Conservation (phyloP, 345 rosid genomes). For the Populus davidiana region DNA sequence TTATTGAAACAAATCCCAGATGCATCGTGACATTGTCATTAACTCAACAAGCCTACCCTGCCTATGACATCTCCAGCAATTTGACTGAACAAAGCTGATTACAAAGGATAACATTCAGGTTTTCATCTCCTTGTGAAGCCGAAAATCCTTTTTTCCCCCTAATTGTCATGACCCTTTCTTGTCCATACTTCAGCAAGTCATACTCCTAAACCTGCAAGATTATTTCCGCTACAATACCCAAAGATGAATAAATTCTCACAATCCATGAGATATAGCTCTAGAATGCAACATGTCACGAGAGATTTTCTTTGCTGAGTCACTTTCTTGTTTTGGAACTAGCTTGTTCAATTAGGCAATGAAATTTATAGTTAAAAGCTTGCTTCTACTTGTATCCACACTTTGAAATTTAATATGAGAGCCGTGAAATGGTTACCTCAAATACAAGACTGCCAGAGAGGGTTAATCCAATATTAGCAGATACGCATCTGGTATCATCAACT, state of each 20-base stretch:
- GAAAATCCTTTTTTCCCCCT: neutral
- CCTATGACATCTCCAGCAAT: neutral
- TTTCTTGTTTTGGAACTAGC: neutral
- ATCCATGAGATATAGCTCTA: neutral
- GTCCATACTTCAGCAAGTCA: neutral
- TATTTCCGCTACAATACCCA: neutral
- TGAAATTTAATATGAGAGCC: neutral
- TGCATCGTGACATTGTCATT: neutral
- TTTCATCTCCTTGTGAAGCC: neutral
- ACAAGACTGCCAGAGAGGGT: neutral
- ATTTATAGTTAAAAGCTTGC: neutral
- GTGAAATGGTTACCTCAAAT: neutral
- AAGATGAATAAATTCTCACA: neutral
- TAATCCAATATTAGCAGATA: neutral
- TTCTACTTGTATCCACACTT: neutral
- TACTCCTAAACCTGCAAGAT: neutral
- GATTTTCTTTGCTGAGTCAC: neutral
- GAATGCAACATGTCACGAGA: too few species aligned
- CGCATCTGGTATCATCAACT: neutral
- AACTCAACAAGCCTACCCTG: neutral
- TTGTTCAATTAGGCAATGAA: neutral
- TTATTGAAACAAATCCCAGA: neutral
- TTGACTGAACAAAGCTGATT: neutral
- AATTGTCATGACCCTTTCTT: neutral
- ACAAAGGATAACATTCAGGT: neutral